Conservation (phyloP, 306 rosid genomes). For the Casuarina glauca region DNA sequence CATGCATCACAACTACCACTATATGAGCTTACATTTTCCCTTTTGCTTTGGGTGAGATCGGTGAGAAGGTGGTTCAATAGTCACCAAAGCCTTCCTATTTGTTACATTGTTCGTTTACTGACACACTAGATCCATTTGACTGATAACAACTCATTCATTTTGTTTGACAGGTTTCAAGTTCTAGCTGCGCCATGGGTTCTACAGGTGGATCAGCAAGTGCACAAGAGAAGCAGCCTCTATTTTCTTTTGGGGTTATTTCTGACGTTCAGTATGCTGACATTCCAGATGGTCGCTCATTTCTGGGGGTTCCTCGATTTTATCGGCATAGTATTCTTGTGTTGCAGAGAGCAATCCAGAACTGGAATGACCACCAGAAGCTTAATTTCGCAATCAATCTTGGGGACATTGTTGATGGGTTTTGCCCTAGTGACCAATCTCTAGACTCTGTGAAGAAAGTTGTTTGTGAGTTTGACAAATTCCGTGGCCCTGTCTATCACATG, state of each 20-base stretch:
- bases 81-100: not conserved
- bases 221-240: conserved; percentile 56
- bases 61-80: not conserved
- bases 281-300: conserved; percentile 80
- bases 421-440: conserved; percentile 74
- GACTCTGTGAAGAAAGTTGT: conserved; percentile 55
- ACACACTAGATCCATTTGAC: not conserved
- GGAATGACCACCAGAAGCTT: conserved; percentile 63
- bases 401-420: conserved; percentile 88
- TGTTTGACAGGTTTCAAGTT: conserved; percentile 43
- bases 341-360: conserved; percentile 70
- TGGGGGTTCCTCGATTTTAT: conserved; percentile 85
- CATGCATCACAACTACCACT: not conserved
- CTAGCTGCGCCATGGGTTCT: conserved; percentile 53
- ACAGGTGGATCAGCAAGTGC: conserved; percentile 27
- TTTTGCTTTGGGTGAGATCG: not conserved
- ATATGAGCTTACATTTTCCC: not conserved
- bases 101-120: not conserved
- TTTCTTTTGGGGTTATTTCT: conserved; percentile 83
- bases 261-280: conserved; percentile 92
- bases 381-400: conserved; percentile 73
- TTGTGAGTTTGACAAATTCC: conserved; percentile 55
- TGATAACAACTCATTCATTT: not conserved
- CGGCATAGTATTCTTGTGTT: conserved; percentile 73
- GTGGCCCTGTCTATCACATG: conserved; percentile 74